Base-by-base conservation (phyloP, 2,329 filamentous ascomycete species). In the Neonectria neomacrospora region DNA sequence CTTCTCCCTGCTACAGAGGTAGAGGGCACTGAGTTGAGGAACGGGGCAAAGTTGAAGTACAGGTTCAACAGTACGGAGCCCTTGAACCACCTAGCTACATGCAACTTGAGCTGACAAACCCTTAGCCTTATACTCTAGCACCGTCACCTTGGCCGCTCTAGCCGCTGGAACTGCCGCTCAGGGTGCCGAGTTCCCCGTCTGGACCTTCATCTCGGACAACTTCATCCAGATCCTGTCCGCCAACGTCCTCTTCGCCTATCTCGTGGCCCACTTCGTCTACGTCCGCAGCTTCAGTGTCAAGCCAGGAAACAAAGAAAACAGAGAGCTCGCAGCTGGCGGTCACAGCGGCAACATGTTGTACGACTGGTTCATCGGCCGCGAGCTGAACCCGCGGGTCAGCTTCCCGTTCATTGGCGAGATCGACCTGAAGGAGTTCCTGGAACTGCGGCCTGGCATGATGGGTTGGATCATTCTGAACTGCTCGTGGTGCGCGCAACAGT, bases 361-460 rank as follows among this genome's bases (percentile, higher is more conserved):
- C 78, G 95, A 98, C 79, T 98, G 93, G 89, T 98, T 94, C 80
- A 97, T 98, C 68, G 95, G 95, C 20, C 92, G 95, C 28, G 95
- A 98, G 79, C 88, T 98, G 64, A 98, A 98, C 80, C 95, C 95
- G 3, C 92, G 94, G 52, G 79, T 96, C 63, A 88, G 85, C 0
- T 81, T 97, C 23, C 94, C 94, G 2, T 77, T 96, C 52, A 85
- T 97, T 67, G 93, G 93, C 62, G 91, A 93, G 71, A 85, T 97
- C 53, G 95, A 98, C 75, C 91, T 98, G 79, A 97, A 97, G 80
- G 85, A 90, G 64, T 97, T 90, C 78, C 91, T 91, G 78, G 95
- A 98, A 80, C 85, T 97, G 73, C 90, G 95, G n/a, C 95, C 95
- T 0, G 95, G 95, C 51, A 86, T 98, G 83, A 86, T 97, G 54